Base-by-base conservation (phyloP, 192 early-diverging fungal genomes). In the Podila minutissima region DNA sequence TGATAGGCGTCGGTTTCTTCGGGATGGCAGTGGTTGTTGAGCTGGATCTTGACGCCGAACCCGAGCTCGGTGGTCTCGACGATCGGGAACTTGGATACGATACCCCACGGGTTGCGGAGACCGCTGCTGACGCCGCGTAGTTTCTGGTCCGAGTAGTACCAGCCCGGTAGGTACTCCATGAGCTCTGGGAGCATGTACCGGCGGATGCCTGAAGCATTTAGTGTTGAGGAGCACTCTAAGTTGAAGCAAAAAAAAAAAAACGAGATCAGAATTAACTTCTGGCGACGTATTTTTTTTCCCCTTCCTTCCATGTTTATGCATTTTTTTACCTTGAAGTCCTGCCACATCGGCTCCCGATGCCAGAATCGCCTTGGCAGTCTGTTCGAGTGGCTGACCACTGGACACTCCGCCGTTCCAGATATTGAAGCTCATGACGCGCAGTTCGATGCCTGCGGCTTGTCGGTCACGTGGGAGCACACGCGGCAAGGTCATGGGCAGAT, bases 391-490 rank as follows among this genome's bases (percentile, higher is more conserved):
- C 0, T 37, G 32, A 10, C 69, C 71, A 13, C 69, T 26, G 2
- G 75, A 67, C 15, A 74, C 12, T 15, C 81, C 72, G 31, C 83
- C 83, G 24, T 78, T 75, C 78, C 79, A 85, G 53, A 85, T 73
- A 65, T 85, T 85, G 46, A 77, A 85, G 46, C 55, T 75, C 83
- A 85, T 85, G 66, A 85, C 67, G 29, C 61, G 53, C 20, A 85
- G 37, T n/a, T 81, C 77, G 28, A 81, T 69, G 1, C 77, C 77
- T 1, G 70, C 71, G 20, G 77, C 77, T 29, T 37, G 71, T 29
- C 77, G 77, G 9, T 81, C 71, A 12, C 77, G 70, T 29, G 77
- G 77, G 35, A 81, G 59, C 4, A 73, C 61, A 1, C 71, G 49
- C 22, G 77, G 77, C 2, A 81, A 41, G 8, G 67, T 81, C 26